Evolutionary conservation across 768 basidiomycete genomes (phyloP).

Genomic region (Amanita subjunquillea): DNA sequence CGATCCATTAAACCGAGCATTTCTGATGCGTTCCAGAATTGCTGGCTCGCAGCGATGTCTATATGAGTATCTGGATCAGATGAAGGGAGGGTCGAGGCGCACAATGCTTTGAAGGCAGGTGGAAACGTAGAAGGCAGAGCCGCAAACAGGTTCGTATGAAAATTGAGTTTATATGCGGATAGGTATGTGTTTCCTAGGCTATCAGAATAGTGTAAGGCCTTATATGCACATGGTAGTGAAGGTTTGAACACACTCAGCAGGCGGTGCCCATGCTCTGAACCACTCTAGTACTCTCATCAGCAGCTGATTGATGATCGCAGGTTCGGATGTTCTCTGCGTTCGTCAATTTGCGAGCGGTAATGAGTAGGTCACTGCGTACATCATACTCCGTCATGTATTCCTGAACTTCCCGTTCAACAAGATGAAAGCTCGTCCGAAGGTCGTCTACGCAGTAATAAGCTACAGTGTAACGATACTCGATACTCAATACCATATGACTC

Average conservation of each 20-base stretch:
- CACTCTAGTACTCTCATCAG: slow-evolving; percentile 56
- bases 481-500: slow-evolving; percentile 10
- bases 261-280: slow-evolving; percentile 70
- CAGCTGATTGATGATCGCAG: slow-evolving; percentile 40
- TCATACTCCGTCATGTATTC: slow-evolving; percentile 52
- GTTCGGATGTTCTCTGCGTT: slow-evolving; percentile 34
- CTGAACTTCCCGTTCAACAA: slow-evolving; percentile 53
- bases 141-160: slow-evolving; percentile 70
- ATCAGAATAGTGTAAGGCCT: slow-evolving; percentile 6
- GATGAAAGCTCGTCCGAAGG: slow-evolving; percentile 44
- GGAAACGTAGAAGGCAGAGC: slow-evolving; percentile 60
- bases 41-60: slow-evolving; percentile 2
- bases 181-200: slow-evolving; percentile 55
- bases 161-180: slow-evolving; percentile 53
- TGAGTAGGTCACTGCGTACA: slow-evolving; percentile 22
- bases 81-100: slow-evolving; percentile 44
- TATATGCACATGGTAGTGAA: background rate
- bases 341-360: background rate
- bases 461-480: background rate
- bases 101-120: slow-evolving; percentile 55
- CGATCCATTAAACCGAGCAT: slow-evolving; percentile 69
- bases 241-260: slow-evolving; percentile 39
- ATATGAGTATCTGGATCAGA: slow-evolving; percentile 9
- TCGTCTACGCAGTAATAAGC: slow-evolving; percentile 35
- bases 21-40: slow-evolving; percentile 53